These are phyloP conservation scores for Suillus fuscotomentosus DNA, from an alignment of 768 basidiomycete genomes.

Conservation along the genomic window DNA sequence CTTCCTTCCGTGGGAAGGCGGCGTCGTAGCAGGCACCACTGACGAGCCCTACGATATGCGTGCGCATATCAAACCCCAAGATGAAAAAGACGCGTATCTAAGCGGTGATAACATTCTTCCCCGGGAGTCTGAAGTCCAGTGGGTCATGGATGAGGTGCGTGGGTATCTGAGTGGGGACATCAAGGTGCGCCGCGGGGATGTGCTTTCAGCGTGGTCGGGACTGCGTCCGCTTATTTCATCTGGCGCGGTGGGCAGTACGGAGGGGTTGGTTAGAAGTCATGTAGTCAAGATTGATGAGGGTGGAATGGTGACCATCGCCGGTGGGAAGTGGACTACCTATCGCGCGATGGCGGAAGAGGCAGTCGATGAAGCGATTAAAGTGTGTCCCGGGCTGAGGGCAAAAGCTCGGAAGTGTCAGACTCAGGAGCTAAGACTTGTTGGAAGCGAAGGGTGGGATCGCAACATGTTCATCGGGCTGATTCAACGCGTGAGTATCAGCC, in stretches of 20 bases:
- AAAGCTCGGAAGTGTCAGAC: constrained; percentile 70
- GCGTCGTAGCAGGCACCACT: constrained; percentile 96
- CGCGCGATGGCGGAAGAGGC: constrained; percentile 95
- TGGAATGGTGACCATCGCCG: constrained; percentile 90
- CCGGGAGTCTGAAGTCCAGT: constrained; percentile 91
- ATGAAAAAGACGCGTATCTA: not conserved
- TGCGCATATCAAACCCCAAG: constrained; percentile 20
- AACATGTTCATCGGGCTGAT: constrained; percentile 98
- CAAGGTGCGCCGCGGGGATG: constrained; percentile 91
- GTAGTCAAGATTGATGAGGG: constrained; percentile 80
- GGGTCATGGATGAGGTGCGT: constrained; percentile 93
- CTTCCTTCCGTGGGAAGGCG: constrained; percentile 98
- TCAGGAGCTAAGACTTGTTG: constrained; percentile 77
- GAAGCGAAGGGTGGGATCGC: constrained; percentile 90
- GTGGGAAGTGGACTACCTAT: constrained; percentile 99
- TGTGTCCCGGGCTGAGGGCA: constrained; percentile 58
- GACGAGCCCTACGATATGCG: constrained; percentile 76
- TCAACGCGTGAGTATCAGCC: constrained; percentile 62
- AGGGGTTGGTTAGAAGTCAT: constrained; percentile 90
- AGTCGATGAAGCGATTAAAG: constrained; percentile 81
- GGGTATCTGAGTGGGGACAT: constrained; percentile 90
- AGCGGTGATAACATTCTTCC: constrained; percentile 65
- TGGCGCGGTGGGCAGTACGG: constrained; percentile 77
- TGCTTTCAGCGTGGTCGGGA: constrained; percentile 93
- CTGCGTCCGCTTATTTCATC: constrained; percentile 88